Percentiles rank a stretch among this genome's conserved stretches.
Conservation (phyloP, 345 rosid genomes). For the Rhodamnia argentea region DNA sequence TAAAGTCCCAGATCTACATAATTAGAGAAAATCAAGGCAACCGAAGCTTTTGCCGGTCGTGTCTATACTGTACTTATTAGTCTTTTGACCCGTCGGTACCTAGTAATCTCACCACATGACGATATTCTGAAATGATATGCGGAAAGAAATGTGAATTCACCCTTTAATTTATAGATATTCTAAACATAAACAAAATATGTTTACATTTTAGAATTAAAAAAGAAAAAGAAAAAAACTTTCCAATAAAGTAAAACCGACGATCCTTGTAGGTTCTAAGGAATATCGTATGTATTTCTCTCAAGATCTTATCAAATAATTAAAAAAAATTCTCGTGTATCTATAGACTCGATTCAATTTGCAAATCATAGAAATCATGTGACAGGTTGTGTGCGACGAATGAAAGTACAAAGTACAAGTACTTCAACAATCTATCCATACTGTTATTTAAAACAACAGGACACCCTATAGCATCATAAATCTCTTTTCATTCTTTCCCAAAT, state of each 20-base stretch:
- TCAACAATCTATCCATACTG: neutral
- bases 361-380: neutral
- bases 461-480: neutral
- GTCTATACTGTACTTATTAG: too few species aligned
- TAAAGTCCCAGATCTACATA: neutral
- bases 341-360: neutral
- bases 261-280: neutral
- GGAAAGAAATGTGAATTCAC: neutral
- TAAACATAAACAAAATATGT: neutral
- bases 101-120: neutral
- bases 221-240: neutral
- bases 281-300: neutral
- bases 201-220: neutral
- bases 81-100: neutral
- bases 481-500: neutral
- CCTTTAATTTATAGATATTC: neutral
- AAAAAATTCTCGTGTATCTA: neutral
- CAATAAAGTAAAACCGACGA: neutral
- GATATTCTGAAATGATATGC: neutral
- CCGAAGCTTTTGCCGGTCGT: neutral
- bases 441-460: neutral
- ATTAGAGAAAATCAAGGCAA: neutral
- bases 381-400: neutral
- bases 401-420: neutral
- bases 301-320: neutral